Conservation (phyloP, 805 yeast genomes). For the Metschnikowia bowlesiae region DNA sequence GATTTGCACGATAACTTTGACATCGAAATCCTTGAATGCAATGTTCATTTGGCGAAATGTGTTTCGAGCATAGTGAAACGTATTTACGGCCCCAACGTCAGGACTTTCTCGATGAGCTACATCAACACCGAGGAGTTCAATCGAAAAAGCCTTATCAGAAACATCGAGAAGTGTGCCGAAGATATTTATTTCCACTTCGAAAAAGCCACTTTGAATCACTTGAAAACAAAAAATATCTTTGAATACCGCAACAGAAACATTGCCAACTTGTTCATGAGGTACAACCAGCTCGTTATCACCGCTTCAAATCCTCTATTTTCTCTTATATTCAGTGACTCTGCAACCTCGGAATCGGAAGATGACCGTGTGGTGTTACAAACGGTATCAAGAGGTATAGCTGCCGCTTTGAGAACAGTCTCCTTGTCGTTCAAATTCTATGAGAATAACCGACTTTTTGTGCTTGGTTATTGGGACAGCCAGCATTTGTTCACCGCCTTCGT, state of each 20-base stretch:
- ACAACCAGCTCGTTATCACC: slow-evolving; percentile 29
- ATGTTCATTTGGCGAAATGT: slow-evolving; percentile 38
- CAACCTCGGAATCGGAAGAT: slow-evolving; percentile 21
- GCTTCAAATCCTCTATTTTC: slow-evolving; percentile 33
- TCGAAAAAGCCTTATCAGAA: slow-evolving; percentile 30
- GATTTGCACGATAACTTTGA: slow-evolving; percentile 30
- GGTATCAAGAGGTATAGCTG: slow-evolving; percentile 25
- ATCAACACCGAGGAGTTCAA: slow-evolving; percentile 39
- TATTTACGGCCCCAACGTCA: slow-evolving; percentile 38
- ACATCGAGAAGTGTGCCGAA: slow-evolving; percentile 24
- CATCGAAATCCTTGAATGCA: slow-evolving; percentile 27
- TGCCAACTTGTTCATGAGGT: slow-evolving; percentile 34
- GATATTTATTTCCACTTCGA: slow-evolving; percentile 33
- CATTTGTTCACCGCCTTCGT: slow-evolving; percentile 33
- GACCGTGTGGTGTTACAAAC: slow-evolving; percentile 22
- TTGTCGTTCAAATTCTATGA: slow-evolving; percentile 26
- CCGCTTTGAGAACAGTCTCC: slow-evolving; percentile 29
- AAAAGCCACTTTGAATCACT: slow-evolving; percentile 23
- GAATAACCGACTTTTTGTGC: slow-evolving; percentile 25
- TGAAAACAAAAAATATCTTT: slow-evolving; percentile 19
- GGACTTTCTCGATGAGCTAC: slow-evolving; percentile 37
- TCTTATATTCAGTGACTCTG: slow-evolving; percentile 24
- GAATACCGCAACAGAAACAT: slow-evolving; percentile 22
- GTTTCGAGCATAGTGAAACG: slow-evolving; percentile 32
- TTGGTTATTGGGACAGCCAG: slow-evolving; percentile 40